Evolutionary conservation across 306 rosid genomes (phyloP), one percentile per base, ranked within the genome.

Genomic region (Oemleria cerasiformis): DNA sequence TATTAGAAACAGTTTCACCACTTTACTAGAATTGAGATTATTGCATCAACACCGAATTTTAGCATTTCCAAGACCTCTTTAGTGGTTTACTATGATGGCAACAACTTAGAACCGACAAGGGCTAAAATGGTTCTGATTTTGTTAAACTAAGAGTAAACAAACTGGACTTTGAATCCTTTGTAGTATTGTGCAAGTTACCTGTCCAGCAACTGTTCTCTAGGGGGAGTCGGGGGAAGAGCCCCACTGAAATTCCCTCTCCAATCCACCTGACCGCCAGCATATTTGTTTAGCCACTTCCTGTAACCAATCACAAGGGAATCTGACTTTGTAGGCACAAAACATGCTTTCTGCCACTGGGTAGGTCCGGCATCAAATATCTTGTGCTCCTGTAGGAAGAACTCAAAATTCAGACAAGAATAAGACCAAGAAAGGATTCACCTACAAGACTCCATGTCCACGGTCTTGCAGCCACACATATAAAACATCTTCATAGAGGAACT

Each of bases 201-300:
- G 77, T 91, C 98, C 81, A 94, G 19, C 40, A 94, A 86, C 73
- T 91, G 86, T 71, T 94, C 96, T 82, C 82, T 91, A 0, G 97
- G 91, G 56, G 98, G 96, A 60, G 87, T 75, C 4, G 90, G 95
- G 21, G 97, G 94, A 83, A 89, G 90, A 68, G 30, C 82, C n/a
- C 84, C 92, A n/a, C 65, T 77, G 79, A 77, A 86, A 69, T 84
- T 89, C 75, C 94, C 94, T 82, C 81, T 84, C 98, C 98, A 94
- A 45, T 94, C 91, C 75, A 94, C 92, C 82, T 86, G 81, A 66
- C 92, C 87, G 47, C 86, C 94, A 0, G 93, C 88, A 59, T 91
- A 86, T 79, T 82, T 91, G 77, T 80, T 94, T 51, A 94, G 70
- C 98, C 98, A 94, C 65, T 80, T 94, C 81, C 98, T 86, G 74